Evolutionary conservation across 2,329 filamentous ascomycete species (phyloP).

Genomic region (Colletotrichum filicis): DNA sequence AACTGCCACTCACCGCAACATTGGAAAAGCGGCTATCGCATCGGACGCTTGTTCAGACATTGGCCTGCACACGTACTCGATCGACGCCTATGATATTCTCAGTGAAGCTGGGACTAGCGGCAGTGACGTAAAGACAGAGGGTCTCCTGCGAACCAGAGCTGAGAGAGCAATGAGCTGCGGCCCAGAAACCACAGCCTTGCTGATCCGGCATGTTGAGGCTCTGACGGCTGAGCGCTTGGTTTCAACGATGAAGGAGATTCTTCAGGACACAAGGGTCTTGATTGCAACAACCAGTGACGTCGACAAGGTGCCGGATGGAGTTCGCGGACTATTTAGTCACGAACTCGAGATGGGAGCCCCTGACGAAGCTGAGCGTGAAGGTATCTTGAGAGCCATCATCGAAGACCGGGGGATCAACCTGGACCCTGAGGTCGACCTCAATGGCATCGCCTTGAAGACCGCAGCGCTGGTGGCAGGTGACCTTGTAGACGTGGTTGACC

Average conservation of each 20-base stretch:
- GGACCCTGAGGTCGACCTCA: constrained; percentile 85
- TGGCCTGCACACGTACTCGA: constrained; percentile 87
- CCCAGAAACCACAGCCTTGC: constrained; percentile 80
- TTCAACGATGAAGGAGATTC: constrained; percentile 83
- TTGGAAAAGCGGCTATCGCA: constrained; percentile 88
- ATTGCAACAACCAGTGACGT: constrained; percentile 96
- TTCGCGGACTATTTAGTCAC: constrained; percentile 92
- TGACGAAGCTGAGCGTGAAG: constrained; percentile 91
- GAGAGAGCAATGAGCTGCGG: constrained; percentile 92
- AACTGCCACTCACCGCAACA: constrained; percentile 90
- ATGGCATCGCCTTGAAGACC: constrained; percentile 90
- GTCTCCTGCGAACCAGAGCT: constrained; percentile 85
- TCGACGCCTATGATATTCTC: constrained; percentile 93
- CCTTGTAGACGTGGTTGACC: constrained; percentile 91
- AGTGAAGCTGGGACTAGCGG: constrained; percentile 90
- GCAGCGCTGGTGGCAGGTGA: constrained; percentile 95
- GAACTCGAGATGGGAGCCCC: constrained; percentile 94
- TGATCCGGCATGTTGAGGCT: constrained; percentile 92
- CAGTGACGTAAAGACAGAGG: constrained; percentile 93
- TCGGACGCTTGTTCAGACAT: constrained; percentile 85
- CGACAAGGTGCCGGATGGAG: constrained; percentile 91
- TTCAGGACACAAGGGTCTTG: constrained; percentile 82
- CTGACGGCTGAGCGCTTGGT: constrained; percentile 92
- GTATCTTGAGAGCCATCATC: constrained; percentile 83
- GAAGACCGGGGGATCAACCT: constrained; percentile 80